phyloP scores from a whole-genome alignment of 768 basidiomycete genomes.

The Chiua virens region DNA sequence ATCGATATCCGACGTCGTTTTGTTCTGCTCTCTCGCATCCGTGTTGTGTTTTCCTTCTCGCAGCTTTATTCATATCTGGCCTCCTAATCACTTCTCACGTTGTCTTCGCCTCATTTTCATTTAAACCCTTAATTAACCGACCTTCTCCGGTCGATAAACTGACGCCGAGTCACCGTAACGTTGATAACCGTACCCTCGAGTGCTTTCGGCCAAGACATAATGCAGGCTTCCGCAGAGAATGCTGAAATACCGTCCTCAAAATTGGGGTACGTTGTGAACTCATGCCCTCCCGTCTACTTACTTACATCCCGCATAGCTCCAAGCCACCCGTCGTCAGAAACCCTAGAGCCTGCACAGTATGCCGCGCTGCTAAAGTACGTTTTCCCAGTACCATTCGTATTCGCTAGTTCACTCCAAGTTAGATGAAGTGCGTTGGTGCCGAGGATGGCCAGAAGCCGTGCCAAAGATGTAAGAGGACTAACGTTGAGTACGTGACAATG shows the following conservation, averaged over 20 bases:
- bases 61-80: not conserved
- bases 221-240: conserved; percentile 29
- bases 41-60: not conserved
- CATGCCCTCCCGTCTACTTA: conserved; percentile 11
- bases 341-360: conserved; percentile 77
- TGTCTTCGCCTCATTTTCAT: conserved; percentile 23
- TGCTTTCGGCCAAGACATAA: conserved; percentile 21
- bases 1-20: conserved; percentile 27
- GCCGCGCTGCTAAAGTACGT: conserved; percentile 75
- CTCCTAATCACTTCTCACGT: conserved; percentile 5
- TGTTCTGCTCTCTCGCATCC: conserved; percentile 11
- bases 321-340: conserved; percentile 48
- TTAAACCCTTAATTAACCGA: conserved; percentile 40
- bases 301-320: conserved; percentile 27
- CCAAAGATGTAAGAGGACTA: conserved; percentile 81
- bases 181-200: conserved; percentile 36
- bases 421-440: conserved; percentile 93
- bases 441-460: conserved; percentile 81
- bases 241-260: conserved; percentile 33
- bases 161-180: conserved; percentile 41
- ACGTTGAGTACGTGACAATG: conserved; percentile 57
- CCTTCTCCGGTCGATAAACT: conserved; percentile 41
- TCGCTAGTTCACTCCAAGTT: conserved; percentile 15
- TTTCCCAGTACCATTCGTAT: conserved; percentile 13
- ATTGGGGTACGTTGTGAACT: conserved; percentile 20